phyloP scores from a whole-genome alignment of 805 yeast genomes.

The Candida railenensis region DNA sequence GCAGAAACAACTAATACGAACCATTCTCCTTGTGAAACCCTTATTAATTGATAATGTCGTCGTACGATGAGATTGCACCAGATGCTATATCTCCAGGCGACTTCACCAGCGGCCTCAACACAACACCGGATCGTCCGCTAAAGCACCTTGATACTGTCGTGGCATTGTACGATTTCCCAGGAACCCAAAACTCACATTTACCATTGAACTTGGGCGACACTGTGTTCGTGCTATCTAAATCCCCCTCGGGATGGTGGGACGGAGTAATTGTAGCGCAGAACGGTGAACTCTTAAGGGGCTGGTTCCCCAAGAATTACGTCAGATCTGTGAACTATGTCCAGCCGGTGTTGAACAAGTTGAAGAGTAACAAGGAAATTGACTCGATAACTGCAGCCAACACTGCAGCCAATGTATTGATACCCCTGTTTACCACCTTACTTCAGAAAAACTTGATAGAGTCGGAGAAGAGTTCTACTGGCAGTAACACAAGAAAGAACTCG shows the following conservation, averaged over 20 bases:
- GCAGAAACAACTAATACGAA: too few relatives aligned
- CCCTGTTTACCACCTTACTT: conserved; percentile 35
- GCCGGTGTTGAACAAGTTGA: conserved; percentile 37
- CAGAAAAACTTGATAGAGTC: conserved; percentile 37
- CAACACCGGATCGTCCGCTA: conserved; percentile 18
- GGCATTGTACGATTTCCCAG: conserved; percentile 55
- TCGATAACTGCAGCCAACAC: conserved; percentile 46
- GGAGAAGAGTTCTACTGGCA: conserved; percentile 29
- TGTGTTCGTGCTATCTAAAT: conserved; percentile 63
- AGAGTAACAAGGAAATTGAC: conserved; percentile 39
- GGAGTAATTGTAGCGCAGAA: conserved; percentile 47
- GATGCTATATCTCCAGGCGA: conserved; percentile 35
- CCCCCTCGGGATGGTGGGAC: conserved; percentile 84
- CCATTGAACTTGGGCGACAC: conserved; percentile 64
- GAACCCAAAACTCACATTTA: conserved; percentile 51
- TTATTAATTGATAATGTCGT: conserved; percentile 10
- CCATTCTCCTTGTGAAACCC: background rate
- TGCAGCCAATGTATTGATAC: conserved; percentile 45
- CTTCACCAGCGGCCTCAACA: conserved; percentile 9
- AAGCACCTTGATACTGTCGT: conserved; percentile 56
- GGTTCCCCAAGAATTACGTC: conserved; percentile 77
- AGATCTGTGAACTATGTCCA: conserved; percentile 44
- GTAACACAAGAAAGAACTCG: conserved; percentile 45
- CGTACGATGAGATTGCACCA: conserved; percentile 41
- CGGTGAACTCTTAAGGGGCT: conserved; percentile 61